A percentile compares a stretch with the other conserved stretches of the same genome.
Conservation (phyloP, 169 alveolate genomes). For the Perkinsus chesapeaki region DNA sequence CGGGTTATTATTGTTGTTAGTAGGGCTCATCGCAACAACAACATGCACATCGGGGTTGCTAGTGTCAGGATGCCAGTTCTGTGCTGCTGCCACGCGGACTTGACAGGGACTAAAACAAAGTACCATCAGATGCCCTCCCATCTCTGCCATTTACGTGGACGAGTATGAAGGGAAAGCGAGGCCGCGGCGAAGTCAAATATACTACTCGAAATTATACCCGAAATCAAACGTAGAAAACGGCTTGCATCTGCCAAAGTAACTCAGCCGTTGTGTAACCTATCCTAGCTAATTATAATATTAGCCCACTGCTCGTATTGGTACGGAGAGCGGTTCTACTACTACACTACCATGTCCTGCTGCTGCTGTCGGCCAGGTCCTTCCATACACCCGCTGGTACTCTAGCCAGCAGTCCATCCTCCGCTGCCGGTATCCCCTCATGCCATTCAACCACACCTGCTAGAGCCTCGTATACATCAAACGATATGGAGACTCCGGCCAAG, state of each 20-base stretch:
- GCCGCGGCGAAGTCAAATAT: too few relatives aligned
- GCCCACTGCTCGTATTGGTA: too few relatives aligned
- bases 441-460: background rate
- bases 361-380: background rate
- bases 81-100: background rate
- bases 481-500: background rate
- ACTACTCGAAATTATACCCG: too few relatives aligned
- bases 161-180: too few relatives aligned
- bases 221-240: too few relatives aligned
- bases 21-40: background rate
- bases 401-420: background rate
- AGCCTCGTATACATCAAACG: background rate
- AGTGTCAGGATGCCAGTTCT: background rate
- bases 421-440: background rate
- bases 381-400: background rate
- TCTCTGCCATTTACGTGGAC: too few relatives aligned
- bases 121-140: too few relatives aligned
- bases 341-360: background rate
- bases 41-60: background rate
- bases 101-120: background rate
- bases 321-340: background rate
- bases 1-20: background rate
- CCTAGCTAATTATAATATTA: too few relatives aligned
- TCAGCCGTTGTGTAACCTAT: too few relatives aligned
- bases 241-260: too few relatives aligned